phyloP scores from a whole-genome alignment of 108 stramenopile species.

The Pseudonitzschia multistriata region DNA sequence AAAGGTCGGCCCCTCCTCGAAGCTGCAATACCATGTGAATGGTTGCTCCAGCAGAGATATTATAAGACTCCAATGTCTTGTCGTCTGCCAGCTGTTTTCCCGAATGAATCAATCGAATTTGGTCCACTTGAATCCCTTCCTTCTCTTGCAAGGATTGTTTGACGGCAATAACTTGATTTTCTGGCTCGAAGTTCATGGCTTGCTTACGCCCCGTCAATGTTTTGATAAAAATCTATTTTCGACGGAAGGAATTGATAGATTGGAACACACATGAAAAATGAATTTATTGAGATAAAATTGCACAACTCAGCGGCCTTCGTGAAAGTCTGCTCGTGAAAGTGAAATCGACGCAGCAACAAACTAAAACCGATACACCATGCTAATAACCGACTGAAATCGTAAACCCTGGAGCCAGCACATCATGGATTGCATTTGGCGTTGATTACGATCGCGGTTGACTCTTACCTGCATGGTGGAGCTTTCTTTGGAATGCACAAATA shows the following conservation, averaged over 20 bases:
- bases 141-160: slow-evolving; percentile 98
- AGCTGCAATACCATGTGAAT: slow-evolving; percentile 99
- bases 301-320: too few species aligned
- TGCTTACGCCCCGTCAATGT: slow-evolving; percentile 95
- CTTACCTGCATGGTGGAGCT: neutral
- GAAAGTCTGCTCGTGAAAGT: too few species aligned
- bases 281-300: too few species aligned
- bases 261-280: too few species aligned
- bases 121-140: slow-evolving; percentile 97
- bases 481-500: too few species aligned
- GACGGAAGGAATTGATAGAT: too few species aligned
- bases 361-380: too few species aligned
- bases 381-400: too few species aligned
- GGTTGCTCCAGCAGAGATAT: slow-evolving; percentile 95
- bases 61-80: slow-evolving; percentile 90
- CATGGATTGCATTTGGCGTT: too few species aligned
- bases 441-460: neutral
- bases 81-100: slow-evolving; percentile 97
- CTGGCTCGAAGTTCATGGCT: slow-evolving; percentile 96
- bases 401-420: too few species aligned
- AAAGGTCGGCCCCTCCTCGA: slow-evolving; percentile 92
- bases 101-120: slow-evolving; percentile 97
- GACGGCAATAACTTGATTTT: slow-evolving; percentile 90
- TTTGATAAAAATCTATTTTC: slow-evolving; percentile 89
- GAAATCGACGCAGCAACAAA: too few species aligned